A percentile compares a stretch with the other conserved stretches of the same genome.
Conservation (phyloP, 2,329 filamentous ascomycete genomes). For the Balansia obtecta region DNA sequence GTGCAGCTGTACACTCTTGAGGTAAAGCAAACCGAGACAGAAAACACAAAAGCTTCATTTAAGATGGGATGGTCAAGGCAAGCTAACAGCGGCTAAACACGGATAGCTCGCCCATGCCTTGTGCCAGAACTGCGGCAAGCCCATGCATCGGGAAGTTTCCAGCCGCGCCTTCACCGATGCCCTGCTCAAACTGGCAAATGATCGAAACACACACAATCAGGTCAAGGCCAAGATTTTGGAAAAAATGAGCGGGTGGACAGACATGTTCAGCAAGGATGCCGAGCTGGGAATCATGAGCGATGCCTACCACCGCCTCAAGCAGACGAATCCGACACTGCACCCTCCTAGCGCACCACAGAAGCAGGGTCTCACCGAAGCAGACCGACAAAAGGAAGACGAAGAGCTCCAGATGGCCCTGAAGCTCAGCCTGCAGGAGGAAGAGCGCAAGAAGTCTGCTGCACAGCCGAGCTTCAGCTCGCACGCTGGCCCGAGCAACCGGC, state of each 20-base stretch:
- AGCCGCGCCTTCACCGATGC: slow-evolving; percentile 92
- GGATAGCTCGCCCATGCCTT: slow-evolving; percentile 70
- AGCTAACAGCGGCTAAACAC: background rate
- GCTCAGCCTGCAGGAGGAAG: slow-evolving; percentile 83
- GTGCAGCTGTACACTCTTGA: slow-evolving; percentile 92
- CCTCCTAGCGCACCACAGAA: slow-evolving; percentile 89
- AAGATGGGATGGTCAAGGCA: background rate
- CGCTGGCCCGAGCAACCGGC: slow-evolving; percentile 26
- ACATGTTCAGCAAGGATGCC: slow-evolving; percentile 82
- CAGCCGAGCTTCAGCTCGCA: slow-evolving; percentile 20
- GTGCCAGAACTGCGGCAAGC: slow-evolving; percentile 79
- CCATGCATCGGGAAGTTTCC: slow-evolving; percentile 79
- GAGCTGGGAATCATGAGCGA: slow-evolving; percentile 97
- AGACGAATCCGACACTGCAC: slow-evolving; percentile 74
- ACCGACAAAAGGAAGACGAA: slow-evolving; percentile 91
- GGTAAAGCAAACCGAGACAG: slow-evolving; percentile 29
- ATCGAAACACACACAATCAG: slow-evolving; percentile 90
- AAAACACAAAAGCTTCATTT: background rate
- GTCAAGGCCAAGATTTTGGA: slow-evolving; percentile 96
- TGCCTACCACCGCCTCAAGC: slow-evolving; percentile 78
- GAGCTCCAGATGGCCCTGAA: slow-evolving; percentile 93
- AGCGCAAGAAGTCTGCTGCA: slow-evolving; percentile 39
- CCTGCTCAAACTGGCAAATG: slow-evolving; percentile 76
- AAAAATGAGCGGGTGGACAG: slow-evolving; percentile 90
- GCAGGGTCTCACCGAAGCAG: slow-evolving; percentile 75